Evolutionary conservation across 73 alveolate species (phyloP).

Genomic region (Symbiodinium pilosum): DNA sequence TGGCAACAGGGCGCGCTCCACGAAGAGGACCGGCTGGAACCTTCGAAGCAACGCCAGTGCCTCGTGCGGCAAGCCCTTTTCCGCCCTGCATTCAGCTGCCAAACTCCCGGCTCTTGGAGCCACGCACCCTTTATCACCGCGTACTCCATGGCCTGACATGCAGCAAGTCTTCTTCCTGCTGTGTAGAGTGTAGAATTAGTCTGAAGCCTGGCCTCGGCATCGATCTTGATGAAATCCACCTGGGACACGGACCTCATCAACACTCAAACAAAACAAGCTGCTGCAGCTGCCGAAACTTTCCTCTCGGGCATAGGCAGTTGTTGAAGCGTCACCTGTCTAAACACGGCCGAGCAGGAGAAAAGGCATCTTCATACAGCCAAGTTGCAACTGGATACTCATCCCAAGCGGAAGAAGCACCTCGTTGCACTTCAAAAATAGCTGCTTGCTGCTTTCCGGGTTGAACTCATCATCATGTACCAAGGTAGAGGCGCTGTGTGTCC

Average conservation of each 20-base stretch:
- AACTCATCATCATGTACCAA: too few species aligned
- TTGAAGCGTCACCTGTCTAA: not conserved
- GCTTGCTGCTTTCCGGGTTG: too few species aligned
- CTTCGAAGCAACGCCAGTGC: not conserved
- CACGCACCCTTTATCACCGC: constrained; percentile 31
- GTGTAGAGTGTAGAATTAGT: too few species aligned
- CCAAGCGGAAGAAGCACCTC: not conserved
- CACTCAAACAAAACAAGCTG: not conserved
- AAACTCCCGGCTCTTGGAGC: too few species aligned
- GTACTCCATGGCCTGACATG: constrained; percentile 23
- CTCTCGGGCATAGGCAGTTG: not conserved
- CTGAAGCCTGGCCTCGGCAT: not conserved
- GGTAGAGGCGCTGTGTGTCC: too few species aligned
- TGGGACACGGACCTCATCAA: not conserved
- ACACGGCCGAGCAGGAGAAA: too few species aligned
- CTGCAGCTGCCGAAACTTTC: too few species aligned
- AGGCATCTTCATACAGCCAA: too few species aligned
- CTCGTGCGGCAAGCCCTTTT: too few species aligned
- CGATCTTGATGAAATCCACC: constrained; percentile 32
- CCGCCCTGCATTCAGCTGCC: too few species aligned
- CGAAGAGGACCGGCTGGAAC: constrained; percentile 48
- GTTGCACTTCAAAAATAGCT: too few species aligned
- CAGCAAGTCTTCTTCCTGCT: too few species aligned
- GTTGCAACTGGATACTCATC: constrained; percentile 10
- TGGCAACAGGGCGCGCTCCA: not conserved